Base-by-base conservation (phyloP, 352 stramenopile species). In the Phytophthora sp. region DNA sequence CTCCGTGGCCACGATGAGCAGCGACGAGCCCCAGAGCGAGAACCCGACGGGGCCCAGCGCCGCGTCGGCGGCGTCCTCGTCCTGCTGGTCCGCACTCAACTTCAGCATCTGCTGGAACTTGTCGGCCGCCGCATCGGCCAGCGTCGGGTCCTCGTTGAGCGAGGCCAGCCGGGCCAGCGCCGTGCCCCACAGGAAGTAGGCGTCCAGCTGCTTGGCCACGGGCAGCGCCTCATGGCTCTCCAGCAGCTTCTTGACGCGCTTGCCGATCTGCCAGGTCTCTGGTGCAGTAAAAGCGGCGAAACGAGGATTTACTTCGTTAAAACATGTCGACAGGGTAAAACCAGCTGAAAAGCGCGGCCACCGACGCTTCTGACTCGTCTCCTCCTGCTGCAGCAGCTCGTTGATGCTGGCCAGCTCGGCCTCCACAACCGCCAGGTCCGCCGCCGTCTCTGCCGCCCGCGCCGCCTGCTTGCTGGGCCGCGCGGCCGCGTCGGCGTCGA, bases 221-320 rank as follows among this genome's bases (percentile, higher is more conserved):
- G 70, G 57, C 68, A 95, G 77, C 5, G 55, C 28, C 20, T 78
- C 76, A 51, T 91, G 66, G 34, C 41, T 62, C 50, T 95, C 86
- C 56, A 95, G 75, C 41, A 93, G 65, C 56, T 77, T 82, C 67
- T 95, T 95, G 35, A 95, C 69, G 6, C 86, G 77, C 64, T 95
- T 95, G 41, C 86, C 84, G 57, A 95, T 91, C 71, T 91, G 82
- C 84, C 86, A 95, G 11, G 84, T 93, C 48, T 95, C 86, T 91
- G 57, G 23, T 41, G 7, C 2, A 23, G 32, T 28, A 43, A 66
- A 26, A 37, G n/a, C n/a, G n/a, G n/a, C n/a, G n/a, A n/a, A n/a
- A n/a, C n/a, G n/a, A n/a, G n/a, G n/a, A n/a, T n/a, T n/a, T n/a
- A n/a, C n/a, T n/a, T n/a, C n/a, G 30, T n/a, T 26, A 21, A 26